Conservation (phyloP, 2,329 filamentous ascomycete species). For the Botrytis byssoidea region DNA sequence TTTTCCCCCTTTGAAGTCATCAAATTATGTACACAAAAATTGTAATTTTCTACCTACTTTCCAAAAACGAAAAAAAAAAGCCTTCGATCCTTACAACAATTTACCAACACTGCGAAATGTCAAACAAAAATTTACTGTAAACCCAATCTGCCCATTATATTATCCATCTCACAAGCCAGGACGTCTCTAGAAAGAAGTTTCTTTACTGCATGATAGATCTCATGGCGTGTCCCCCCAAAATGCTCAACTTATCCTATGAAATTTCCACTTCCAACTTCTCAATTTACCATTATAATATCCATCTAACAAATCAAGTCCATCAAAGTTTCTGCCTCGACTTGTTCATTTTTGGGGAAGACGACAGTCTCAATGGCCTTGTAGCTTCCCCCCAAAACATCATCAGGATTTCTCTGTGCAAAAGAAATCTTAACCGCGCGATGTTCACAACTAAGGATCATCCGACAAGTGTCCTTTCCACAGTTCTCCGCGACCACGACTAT, state of each 20-base stretch:
- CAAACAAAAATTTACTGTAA: background rate
- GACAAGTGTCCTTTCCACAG: background rate
- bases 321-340: background rate
- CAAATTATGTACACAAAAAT: background rate
- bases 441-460: background rate
- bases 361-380: background rate
- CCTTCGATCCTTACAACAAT: background rate
- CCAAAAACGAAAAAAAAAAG: background rate
- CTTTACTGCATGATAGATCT: background rate
- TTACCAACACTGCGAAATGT: background rate
- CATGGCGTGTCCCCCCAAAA: background rate
- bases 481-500: background rate
- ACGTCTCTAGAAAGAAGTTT: background rate
- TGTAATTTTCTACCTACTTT: background rate
- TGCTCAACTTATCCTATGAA: background rate
- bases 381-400: background rate
- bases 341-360: fast-evolving
- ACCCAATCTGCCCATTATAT: background rate
- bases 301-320: background rate
- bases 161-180: background rate
- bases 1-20: background rate
- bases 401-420: background rate
- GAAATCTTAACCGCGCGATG: background rate
- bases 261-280: background rate
- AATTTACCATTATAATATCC: background rate